Base-by-base conservation (phyloP, 75 land plant genomes). In the Ceratopteris richardii region DNA sequence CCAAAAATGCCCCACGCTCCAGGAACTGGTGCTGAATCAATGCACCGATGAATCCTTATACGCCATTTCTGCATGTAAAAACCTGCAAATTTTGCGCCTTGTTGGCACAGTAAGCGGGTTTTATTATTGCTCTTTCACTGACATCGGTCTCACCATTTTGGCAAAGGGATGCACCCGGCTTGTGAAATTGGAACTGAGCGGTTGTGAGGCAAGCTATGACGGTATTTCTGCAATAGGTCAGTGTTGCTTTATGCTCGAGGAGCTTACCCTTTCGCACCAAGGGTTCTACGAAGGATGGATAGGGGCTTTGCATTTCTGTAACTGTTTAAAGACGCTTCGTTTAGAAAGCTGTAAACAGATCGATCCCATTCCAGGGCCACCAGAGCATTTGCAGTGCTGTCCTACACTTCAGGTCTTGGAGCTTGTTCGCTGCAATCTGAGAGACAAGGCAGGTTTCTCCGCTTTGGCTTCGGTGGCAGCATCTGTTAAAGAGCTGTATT, bases 151-250 rank as follows among this genome's bases (percentile, higher is more conserved):
- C 43, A 74, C 77, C 29, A 63, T 63, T 23, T 21, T 74, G 54
- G 73, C 58, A 19, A 62, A 69, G 18, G 62, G 54, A 1, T 74
- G 54, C 51, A 62, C 54, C 28, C 51, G 77, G 25, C 54, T 74
- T 22, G 66, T 74, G 10, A 63, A 69, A 65, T 52, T 74, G 53
- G 73, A 68, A 41, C 60, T 74, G 26, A 68, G 58, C 26, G 73
- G 77, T 53, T 74, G 77, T 29, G 77, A 74, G 41, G 73, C 67
- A 14, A 69, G 77, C 53, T 74, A 74, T 46, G 65, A 62, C 46
- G 77, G 77, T 28, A 69, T 74, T 21, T 57, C 72, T 30, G 77
- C 77, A 3, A 74, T 74, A 13, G 77, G 77, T 24, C 55, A 63
- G 61, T 63, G 66, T 29, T 74, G 77, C 33, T 50, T 74, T 12